Evolutionary conservation across 1,284 basidiomycete species (phyloP).

Genomic region (Xerocomus minutiporus): DNA sequence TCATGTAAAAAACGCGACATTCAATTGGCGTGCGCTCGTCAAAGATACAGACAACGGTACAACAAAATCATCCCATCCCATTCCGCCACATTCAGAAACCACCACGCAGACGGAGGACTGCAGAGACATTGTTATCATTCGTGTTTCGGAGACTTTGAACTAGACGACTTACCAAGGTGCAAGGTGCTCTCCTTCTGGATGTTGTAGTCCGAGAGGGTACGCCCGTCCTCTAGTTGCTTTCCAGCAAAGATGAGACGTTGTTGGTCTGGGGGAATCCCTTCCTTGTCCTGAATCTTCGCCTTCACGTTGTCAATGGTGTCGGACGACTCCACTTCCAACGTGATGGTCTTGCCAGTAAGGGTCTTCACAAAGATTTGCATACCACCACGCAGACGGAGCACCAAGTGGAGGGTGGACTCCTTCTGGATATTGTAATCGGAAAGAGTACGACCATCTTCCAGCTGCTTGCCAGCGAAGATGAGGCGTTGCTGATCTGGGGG

Average conservation of each 20-base stretch:
- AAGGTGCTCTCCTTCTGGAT: slow-evolving; percentile 71
- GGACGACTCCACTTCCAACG: slow-evolving; percentile 71
- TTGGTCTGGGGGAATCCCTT: slow-evolving; percentile 68
- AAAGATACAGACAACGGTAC: neutral
- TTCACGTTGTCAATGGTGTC: slow-evolving; percentile 76
- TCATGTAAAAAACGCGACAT: neutral
- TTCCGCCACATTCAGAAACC: slow-evolving; percentile 37
- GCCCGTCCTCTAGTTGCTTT: slow-evolving; percentile 68
- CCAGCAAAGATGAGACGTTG: slow-evolving; percentile 76
- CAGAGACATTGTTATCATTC: slow-evolving; percentile 35
- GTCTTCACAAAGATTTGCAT: slow-evolving; percentile 71
- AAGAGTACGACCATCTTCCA: slow-evolving; percentile 72
- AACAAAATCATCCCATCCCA: neutral
- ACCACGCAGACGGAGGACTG: slow-evolving; percentile 76
- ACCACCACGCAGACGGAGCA: slow-evolving; percentile 48
- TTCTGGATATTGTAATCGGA: slow-evolving; percentile 79
- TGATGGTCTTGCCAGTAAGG: slow-evolving; percentile 78
- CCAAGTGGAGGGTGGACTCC: slow-evolving; percentile 59
- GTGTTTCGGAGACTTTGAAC: slow-evolving; percentile 20
- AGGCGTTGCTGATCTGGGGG: slow-evolving; percentile 82
- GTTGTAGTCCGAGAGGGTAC: slow-evolving; percentile 63
- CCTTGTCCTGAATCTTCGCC: slow-evolving; percentile 75
- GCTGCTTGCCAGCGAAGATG: slow-evolving; percentile 81
- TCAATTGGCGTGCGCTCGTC: neutral
- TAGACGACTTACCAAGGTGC: slow-evolving; percentile 44